Evolutionary conservation across 2,329 filamentous ascomycete genomes (phyloP).

Genomic region (Claviceps arundinis): DNA sequence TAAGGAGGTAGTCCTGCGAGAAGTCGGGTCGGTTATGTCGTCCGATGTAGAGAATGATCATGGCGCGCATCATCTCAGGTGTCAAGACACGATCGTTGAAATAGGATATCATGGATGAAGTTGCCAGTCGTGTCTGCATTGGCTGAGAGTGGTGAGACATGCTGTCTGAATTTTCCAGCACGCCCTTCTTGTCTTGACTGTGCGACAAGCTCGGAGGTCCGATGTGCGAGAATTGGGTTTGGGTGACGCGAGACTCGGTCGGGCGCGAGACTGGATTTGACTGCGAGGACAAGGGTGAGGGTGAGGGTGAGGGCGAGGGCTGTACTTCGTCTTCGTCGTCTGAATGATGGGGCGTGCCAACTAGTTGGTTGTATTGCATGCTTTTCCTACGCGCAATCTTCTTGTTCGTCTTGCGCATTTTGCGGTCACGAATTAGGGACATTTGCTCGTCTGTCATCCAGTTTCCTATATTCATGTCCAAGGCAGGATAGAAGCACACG

Average conservation of each 20-base stretch:
- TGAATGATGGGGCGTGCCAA: constrained; percentile 69
- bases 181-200: constrained; percentile 7
- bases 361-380: constrained; percentile 74
- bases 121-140: constrained; percentile 76
- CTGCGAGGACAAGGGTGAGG: no score
- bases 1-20: constrained; percentile 77
- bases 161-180: constrained; percentile 11
- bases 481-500: constrained; percentile 73
- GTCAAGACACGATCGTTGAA: constrained; percentile 92
- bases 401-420: constrained; percentile 63
- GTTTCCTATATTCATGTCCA: constrained; percentile 96
- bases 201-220: constrained; percentile 22
- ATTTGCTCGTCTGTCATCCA: constrained; percentile 99
- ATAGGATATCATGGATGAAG: constrained; percentile 95
- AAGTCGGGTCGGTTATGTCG: constrained; percentile 91
- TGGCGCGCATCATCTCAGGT: constrained; percentile 96
- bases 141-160: constrained; percentile 41
- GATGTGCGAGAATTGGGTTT: constrained; percentile 37
- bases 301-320: constrained; percentile 5
- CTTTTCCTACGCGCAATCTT: constrained; percentile 72
- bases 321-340: constrained; percentile 53
- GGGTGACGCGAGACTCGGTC: constrained; percentile 17
- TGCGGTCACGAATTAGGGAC: constrained; percentile 77
- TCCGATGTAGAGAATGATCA: constrained; percentile 96
- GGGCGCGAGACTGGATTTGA: no score